phyloP scores from a whole-genome alignment of 176 grass and related monocot species.

The Cymbopogon citratus region DNA sequence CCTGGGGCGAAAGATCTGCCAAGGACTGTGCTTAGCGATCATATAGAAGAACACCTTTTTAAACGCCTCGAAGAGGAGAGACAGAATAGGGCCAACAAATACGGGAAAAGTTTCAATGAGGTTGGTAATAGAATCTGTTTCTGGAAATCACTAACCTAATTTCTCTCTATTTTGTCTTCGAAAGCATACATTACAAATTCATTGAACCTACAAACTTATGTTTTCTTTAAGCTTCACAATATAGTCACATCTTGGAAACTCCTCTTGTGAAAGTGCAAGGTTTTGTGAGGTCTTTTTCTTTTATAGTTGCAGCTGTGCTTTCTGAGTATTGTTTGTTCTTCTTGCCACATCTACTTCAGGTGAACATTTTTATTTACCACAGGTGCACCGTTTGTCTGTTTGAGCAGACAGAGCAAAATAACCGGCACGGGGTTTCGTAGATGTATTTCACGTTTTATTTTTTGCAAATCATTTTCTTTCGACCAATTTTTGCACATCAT shows the following conservation, averaged over 20 bases:
- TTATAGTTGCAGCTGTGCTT: background rate
- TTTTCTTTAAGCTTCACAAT: slow-evolving; percentile 9
- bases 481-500: slow-evolving; percentile 7
- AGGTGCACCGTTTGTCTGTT: background rate
- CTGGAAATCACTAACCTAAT: background rate
- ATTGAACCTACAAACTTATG: background rate
- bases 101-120: slow-evolving; percentile 58
- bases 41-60: slow-evolving; percentile 70
- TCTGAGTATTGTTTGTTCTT: slow-evolving; percentile 8
- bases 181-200: background rate
- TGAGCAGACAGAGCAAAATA: background rate
- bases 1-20: slow-evolving; percentile 72
- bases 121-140: slow-evolving; percentile 28
- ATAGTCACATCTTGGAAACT: background rate
- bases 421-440: background rate
- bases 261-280: background rate
- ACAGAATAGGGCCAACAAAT: slow-evolving; percentile 53
- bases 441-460: background rate
- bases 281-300: background rate
- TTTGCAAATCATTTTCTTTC: too few relatives aligned
- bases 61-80: slow-evolving; percentile 68
- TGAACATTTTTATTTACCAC: slow-evolving; percentile 4
- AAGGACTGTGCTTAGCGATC: slow-evolving; percentile 66
- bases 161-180: background rate
- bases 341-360: background rate